These are phyloP conservation scores for Pseudocercospora eumusae DNA, from an alignment of 2,329 filamentous ascomycete species.

Conservation along the genomic window DNA sequence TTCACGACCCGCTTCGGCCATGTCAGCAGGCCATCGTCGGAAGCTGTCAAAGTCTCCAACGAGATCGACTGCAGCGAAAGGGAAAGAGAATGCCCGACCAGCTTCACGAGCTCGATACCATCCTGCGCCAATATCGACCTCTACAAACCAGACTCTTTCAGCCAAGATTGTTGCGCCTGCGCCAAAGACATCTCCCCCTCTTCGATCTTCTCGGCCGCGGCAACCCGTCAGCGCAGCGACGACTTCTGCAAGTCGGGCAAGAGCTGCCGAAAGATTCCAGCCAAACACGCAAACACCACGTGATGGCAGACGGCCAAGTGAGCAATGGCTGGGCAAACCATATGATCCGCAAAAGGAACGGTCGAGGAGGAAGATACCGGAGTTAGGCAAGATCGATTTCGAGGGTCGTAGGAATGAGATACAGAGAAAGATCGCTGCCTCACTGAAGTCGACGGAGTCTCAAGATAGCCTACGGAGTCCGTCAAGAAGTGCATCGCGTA, in stretches of 20 bases:
- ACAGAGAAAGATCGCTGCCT: conserved; percentile 80
- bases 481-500: conserved; percentile 29
- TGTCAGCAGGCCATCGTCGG: conserved; percentile 30
- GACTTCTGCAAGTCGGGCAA: conserved; percentile 69
- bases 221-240: conserved; percentile 75
- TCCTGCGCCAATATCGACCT: conserved; percentile 34
- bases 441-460: conserved; percentile 65
- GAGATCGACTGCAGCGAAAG: conserved; percentile 23
- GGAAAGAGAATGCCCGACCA: conserved; percentile 35
- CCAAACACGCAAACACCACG: conserved; percentile 44
- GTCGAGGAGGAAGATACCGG: conserved; percentile 52
- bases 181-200: conserved; percentile 72
- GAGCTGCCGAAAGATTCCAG: conserved; percentile 59
- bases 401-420: conserved; percentile 79
- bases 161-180: conserved; percentile 71
- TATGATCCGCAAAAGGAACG: conserved; percentile 69
- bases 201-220: conserved; percentile 79
- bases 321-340: conserved; percentile 69
- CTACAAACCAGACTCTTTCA: conserved; percentile 51
- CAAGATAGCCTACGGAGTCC: conserved; percentile 46
- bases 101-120: conserved; percentile 40
- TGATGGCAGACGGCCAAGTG: conserved; percentile 45
- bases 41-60: conserved; percentile 37
- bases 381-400: conserved; percentile 78
- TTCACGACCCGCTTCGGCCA: conserved; percentile 30